A percentile compares a stretch with the other conserved stretches of the same genome.
Evolutionary conservation across 768 basidiomycete species (phyloP).

Genomic region (Pseudohyphozyma bogoriensis): DNA sequence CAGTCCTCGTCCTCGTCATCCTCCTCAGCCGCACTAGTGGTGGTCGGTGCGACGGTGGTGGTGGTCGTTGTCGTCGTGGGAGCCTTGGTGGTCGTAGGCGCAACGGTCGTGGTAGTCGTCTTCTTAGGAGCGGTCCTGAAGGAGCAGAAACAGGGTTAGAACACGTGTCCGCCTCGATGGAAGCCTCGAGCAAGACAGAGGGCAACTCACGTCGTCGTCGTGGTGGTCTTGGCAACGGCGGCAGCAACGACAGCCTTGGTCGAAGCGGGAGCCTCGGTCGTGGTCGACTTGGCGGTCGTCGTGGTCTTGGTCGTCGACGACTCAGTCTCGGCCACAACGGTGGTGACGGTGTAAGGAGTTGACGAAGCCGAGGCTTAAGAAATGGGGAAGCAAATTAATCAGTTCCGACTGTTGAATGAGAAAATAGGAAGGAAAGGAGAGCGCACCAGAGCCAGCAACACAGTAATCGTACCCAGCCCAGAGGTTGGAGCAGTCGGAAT

Average conservation of each 20-base stretch:
- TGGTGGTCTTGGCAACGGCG: background rate
- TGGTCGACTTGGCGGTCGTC: background rate
- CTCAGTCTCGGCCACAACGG: background rate
- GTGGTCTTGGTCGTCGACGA: background rate
- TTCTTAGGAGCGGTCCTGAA: too few relatives aligned
- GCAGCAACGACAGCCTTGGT: background rate
- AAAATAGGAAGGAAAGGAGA: background rate
- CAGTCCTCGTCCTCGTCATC: background rate
- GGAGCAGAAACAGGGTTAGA: too few relatives aligned
- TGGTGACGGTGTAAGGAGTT: too few relatives aligned
- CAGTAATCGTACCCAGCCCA: constrained; percentile 8
- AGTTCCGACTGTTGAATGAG: background rate
- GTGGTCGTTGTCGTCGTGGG: background rate
- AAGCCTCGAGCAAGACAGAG: too few relatives aligned
- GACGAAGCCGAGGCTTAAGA: background rate
- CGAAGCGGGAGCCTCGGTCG: too few relatives aligned
- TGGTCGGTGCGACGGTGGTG: background rate
- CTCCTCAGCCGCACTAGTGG: background rate
- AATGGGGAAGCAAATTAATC: background rate
- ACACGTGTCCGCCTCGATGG: too few relatives aligned
- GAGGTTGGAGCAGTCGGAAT: constrained; percentile 5
- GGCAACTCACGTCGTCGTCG: background rate
- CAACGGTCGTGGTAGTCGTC: background rate
- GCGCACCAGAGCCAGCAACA: constrained; percentile 1
- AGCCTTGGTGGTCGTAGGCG: too few relatives aligned